Conservation (phyloP, 2,329 filamentous ascomycete species). For the Chaetomiaceae sp. region DNA sequence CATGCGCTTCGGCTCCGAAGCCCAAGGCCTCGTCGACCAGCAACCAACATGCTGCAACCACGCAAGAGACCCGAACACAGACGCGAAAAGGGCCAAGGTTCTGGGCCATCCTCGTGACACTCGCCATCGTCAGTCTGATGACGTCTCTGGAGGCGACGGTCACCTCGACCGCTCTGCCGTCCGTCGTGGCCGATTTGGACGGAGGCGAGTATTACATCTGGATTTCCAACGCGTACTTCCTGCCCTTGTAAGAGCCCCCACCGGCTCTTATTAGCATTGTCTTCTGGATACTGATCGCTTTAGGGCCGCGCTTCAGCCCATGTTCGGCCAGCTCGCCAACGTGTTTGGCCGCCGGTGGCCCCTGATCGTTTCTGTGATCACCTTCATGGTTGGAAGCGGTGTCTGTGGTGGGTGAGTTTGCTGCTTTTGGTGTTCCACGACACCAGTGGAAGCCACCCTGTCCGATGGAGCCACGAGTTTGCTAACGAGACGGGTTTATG, state of each 20-base stretch:
- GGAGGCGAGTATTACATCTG: conserved; percentile 10
- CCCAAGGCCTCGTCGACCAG: no score
- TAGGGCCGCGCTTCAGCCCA: no score
- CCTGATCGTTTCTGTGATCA: conserved; percentile 32
- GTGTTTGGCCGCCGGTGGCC: conserved; percentile 46
- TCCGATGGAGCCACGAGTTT: no score
- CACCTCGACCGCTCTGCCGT: conserved; percentile 1
- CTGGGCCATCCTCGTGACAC: conserved; percentile 1
- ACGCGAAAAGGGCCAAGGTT: background rate
- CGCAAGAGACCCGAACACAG: no score
- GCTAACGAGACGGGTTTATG: conserved; percentile 12
- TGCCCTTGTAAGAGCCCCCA: conserved; percentile 4
- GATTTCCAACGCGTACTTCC: conserved; percentile 10
- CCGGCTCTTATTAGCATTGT: no score
- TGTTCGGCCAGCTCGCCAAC: conserved; percentile 29
- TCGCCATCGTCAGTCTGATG: conserved; percentile 1
- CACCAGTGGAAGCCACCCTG: no score
- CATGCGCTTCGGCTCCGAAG: no score
- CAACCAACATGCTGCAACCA: no score
- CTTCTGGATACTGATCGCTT: no score
- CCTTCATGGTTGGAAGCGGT: conserved; percentile 48
- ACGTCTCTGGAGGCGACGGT: conserved; percentile 3
- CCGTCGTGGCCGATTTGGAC: conserved; percentile 4
- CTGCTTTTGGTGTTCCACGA: conserved; percentile 25
- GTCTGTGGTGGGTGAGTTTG: conserved; percentile 35